phyloP scores from a whole-genome alignment of 2,329 filamentous ascomycete species.

The Penicillium sumatraense region DNA sequence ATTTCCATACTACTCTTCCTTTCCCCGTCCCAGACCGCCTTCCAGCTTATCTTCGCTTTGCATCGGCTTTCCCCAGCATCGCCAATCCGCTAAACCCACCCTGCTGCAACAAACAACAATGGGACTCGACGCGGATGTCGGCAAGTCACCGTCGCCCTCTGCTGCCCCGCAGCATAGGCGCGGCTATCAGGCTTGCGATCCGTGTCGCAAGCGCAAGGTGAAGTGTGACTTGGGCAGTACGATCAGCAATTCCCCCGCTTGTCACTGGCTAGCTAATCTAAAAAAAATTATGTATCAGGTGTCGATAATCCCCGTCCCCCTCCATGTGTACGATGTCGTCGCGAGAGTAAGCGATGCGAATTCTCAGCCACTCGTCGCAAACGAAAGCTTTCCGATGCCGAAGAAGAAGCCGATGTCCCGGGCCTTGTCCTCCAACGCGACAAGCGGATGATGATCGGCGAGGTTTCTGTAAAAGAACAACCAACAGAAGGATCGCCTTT shows the following conservation, averaged over 20 bases:
- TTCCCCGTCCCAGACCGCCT: slow-evolving; percentile 31
- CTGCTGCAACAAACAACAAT: slow-evolving; percentile 25
- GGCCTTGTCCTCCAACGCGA: slow-evolving; percentile 48
- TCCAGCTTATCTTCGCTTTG: slow-evolving; percentile 44
- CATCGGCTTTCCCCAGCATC: slow-evolving; percentile 40
- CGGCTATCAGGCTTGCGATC: slow-evolving; percentile 55
- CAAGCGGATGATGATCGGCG: slow-evolving; percentile 58
- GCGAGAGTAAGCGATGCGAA: slow-evolving; percentile 95
- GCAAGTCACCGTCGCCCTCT: slow-evolving; percentile 40
- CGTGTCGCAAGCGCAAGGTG: slow-evolving; percentile 54
- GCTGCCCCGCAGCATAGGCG: slow-evolving; percentile 48
- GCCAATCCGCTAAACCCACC: slow-evolving; percentile 18
- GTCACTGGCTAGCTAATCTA: slow-evolving; percentile 20
- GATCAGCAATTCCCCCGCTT: slow-evolving; percentile 22
- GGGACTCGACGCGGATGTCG: slow-evolving; percentile 17
- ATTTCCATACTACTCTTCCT: too few species aligned
- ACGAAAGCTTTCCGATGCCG: slow-evolving; percentile 69
- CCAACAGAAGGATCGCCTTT: slow-evolving; percentile 33
- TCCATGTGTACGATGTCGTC: slow-evolving; percentile 88
- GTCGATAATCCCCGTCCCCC: slow-evolving; percentile 95
- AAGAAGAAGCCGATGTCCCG: slow-evolving; percentile 45
- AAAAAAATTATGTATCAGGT: slow-evolving; percentile 33
- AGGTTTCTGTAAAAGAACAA: slow-evolving; percentile 39
- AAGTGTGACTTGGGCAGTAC: slow-evolving; percentile 55
- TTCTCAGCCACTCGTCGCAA: slow-evolving; percentile 95